Conservation (phyloP, 1,284 basidiomycete genomes). For the Volvariella surrecta region DNA sequence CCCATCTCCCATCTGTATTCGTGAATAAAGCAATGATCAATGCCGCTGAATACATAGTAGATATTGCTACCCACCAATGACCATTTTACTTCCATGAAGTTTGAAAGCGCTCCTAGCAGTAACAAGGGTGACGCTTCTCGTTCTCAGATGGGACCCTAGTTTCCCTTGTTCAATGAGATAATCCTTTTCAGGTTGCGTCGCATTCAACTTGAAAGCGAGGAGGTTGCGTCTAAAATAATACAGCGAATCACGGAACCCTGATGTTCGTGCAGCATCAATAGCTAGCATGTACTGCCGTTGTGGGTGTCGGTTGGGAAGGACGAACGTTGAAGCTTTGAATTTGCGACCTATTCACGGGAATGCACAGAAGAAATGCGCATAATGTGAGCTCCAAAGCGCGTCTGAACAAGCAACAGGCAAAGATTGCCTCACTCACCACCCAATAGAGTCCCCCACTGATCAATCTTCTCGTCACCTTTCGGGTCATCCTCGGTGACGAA, state of each 20-base stretch:
- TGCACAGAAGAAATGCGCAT: too few species aligned
- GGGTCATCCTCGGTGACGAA: slow-evolving; percentile 77
- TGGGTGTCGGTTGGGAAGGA: slow-evolving; percentile 75
- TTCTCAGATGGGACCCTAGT: slow-evolving; percentile 82
- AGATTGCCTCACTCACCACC: slow-evolving; percentile 58
- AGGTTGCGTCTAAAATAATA: slow-evolving; percentile 94
- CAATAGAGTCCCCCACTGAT: slow-evolving; percentile 74
- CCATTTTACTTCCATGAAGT: slow-evolving; percentile 85
- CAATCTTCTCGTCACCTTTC: slow-evolving; percentile 90
- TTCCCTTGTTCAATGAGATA: slow-evolving; percentile 84
- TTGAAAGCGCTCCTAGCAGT: slow-evolving; percentile 93
- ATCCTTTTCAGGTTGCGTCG: slow-evolving; percentile 85
- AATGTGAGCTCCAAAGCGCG: not conserved
- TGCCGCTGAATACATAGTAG: not conserved
- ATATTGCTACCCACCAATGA: slow-evolving; percentile 73
- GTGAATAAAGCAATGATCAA: slow-evolving; percentile 4
- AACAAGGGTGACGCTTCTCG: slow-evolving; percentile 89
- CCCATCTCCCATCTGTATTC: slow-evolving; percentile 82
- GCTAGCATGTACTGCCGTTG: slow-evolving; percentile 90
- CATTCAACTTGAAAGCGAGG: slow-evolving; percentile 84
- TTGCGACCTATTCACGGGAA: slow-evolving; percentile 51
- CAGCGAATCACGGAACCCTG: slow-evolving; percentile 92
- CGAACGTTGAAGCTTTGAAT: slow-evolving; percentile 87
- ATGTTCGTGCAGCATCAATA: slow-evolving; percentile 93
- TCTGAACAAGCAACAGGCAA: slow-evolving; percentile 3